Percentiles rank a stretch among this genome's conserved stretches.
These are phyloP conservation scores for Psilocybe cubensis DNA, from an alignment of 768 basidiomycete species.

Conservation along the genomic window DNA sequence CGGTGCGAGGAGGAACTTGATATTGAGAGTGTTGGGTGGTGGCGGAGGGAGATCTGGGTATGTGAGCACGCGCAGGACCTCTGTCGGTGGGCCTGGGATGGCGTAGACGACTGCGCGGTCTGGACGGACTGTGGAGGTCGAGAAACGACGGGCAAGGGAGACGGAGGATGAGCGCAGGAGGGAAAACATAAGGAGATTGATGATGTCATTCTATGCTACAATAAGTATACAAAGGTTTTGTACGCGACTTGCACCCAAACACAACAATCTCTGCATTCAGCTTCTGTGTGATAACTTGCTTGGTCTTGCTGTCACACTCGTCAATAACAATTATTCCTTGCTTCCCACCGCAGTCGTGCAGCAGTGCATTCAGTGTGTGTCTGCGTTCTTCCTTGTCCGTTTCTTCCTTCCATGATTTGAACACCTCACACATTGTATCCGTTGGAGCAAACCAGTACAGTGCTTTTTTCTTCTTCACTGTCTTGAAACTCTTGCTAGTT, in stretches of 20 bases:
- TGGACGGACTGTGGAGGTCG: slow-evolving; percentile 31
- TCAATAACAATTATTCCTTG: slow-evolving; percentile 44
- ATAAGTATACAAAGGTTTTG: neutral
- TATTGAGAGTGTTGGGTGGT: slow-evolving; percentile 57
- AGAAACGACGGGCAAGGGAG: slow-evolving; percentile 22
- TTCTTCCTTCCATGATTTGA: slow-evolving; percentile 32
- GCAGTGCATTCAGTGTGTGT: slow-evolving; percentile 47
- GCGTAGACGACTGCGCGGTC: slow-evolving; percentile 73
- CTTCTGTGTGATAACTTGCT: slow-evolving; percentile 6
- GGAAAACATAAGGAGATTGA: slow-evolving; percentile 19
- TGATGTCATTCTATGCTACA: slow-evolving; percentile 1
- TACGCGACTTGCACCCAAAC: slow-evolving; percentile 14
- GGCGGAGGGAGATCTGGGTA: slow-evolving; percentile 58
- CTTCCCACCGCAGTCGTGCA: slow-evolving; percentile 52
- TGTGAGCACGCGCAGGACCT: slow-evolving; percentile 58
- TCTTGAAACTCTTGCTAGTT: neutral
- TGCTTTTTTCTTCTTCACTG: neutral
- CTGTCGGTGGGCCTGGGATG: slow-evolving; percentile 58
- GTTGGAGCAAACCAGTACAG: slow-evolving; percentile 32
- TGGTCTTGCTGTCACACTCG: slow-evolving; percentile 20
- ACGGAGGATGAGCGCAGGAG: slow-evolving; percentile 17
- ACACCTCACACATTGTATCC: slow-evolving; percentile 20
- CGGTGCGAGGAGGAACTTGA: slow-evolving; percentile 71
- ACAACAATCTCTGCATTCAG: slow-evolving; percentile 43
- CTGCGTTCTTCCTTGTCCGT: slow-evolving; percentile 29